Evolutionary conservation across 495 filamentous ascomycete species (phyloP), one percentile per base, ranked within the genome.

Genomic region (Penicillium canariense): DNA sequence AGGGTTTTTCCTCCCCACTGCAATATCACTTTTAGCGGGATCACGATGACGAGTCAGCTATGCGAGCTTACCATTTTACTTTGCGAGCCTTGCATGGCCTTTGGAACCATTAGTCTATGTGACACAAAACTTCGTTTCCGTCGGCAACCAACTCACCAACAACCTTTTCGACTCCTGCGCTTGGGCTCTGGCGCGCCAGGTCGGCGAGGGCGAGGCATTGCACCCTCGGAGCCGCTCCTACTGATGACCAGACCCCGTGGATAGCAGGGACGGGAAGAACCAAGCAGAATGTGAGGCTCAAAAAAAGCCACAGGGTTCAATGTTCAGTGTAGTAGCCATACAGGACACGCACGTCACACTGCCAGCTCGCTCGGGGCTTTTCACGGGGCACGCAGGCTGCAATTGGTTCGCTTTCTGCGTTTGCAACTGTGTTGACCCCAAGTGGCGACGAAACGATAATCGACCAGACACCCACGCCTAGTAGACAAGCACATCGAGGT

Each of bases 41-140:
- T 3, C 4, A 1, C 2, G 5, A 32, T 5, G 30, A 40, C 5
- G 5, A 32, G 31, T 3, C 26, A 35, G 22, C 20, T 28, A 32
- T 1, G 4, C 9, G 11, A 5, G 17, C 61, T 61, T 74, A 81
- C 80, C 90, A 94, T 76, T 96, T 94, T 56, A 94, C 85, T 67
- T 93, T 96, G 48, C 88, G 81, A 49, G 84, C 81, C 70, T 95
- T 95, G 74, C 90, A 95, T 18, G 86, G 87, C 86, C 88, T 91
- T 31, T 22, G 7, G 14, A 15, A 18, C 11, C 22, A 17, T 65
- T 42, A 65, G 59, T 36, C 14, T 36, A 11, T 15, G 15, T 35
- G 18, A 5, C 15, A 17, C 1, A 22, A 5, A 17, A 2, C 12
- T 14, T 28, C 22, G 4, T 22, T 11, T 22, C 2, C 26, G 12